These are phyloP conservation scores for Apiospora malaysiana DNA, from an alignment of 2,329 filamentous ascomycete species.

Conservation along the genomic window DNA sequence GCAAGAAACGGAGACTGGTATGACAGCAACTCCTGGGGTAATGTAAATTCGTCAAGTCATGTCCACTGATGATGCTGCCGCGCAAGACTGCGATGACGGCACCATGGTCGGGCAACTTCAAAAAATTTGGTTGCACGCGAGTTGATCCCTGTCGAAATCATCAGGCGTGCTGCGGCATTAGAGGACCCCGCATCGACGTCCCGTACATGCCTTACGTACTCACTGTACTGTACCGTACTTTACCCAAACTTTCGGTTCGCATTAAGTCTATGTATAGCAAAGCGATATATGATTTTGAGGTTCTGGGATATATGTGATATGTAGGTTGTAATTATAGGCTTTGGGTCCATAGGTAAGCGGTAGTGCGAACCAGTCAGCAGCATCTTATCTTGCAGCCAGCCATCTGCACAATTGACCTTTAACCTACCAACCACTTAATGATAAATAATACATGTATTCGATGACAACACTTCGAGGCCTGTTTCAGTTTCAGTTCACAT, in stretches of 20 bases:
- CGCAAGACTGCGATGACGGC: constrained; percentile 8
- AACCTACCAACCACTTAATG: background rate
- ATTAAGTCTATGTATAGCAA: background rate
- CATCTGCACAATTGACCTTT: background rate
- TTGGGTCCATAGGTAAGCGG: background rate
- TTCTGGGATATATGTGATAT: too few relatives aligned
- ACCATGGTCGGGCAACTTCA: background rate
- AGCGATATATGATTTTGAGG: background rate
- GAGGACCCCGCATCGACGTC: background rate
- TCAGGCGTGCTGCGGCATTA: background rate
- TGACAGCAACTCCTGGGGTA: background rate
- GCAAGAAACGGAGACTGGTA: background rate
- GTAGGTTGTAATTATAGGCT: too few relatives aligned
- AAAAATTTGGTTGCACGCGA: constrained; percentile 15
- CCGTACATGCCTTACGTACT: too few relatives aligned
- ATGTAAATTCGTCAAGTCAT: constrained; percentile 20
- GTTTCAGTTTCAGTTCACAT: constrained; percentile 7
- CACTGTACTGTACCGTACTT: too few relatives aligned
- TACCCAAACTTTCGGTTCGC: background rate
- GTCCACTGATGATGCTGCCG: background rate
- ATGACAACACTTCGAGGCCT: background rate
- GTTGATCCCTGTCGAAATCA: constrained; percentile 14
- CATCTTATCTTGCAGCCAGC: background rate
- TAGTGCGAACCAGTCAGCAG: background rate
- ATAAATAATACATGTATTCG: background rate